These are phyloP conservation scores for Coemansia sp. DNA, from an alignment of 192 early-diverging fungal genomes.

Conservation along the genomic window DNA sequence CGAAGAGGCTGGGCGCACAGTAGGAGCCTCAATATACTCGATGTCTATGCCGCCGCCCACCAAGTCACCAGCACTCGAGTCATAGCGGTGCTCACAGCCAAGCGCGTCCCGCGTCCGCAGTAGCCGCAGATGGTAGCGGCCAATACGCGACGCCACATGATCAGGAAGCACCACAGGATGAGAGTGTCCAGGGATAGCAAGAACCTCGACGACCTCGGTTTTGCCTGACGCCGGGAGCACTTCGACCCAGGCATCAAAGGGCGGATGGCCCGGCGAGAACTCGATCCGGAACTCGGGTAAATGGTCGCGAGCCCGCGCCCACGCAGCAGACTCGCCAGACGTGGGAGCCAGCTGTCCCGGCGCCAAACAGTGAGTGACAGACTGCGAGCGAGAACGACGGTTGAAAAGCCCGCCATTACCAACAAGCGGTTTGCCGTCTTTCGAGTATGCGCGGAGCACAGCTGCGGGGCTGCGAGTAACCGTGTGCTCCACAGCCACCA, in stretches of 20 bases:
- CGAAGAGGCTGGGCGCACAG: conserved; percentile 37
- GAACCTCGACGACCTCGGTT: conserved; percentile 42
- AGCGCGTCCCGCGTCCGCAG: conserved; percentile 41
- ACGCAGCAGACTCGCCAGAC: conserved; percentile 30
- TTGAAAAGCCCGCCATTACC: neutral
- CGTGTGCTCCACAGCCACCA: conserved; percentile 35
- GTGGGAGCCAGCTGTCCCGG: conserved; percentile 39
- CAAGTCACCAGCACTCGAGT: conserved; percentile 17
- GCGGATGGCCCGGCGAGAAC: conserved; percentile 19
- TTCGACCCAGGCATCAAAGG: conserved; percentile 54
- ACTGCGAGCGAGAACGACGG: conserved; percentile 5
- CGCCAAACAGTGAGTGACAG: conserved; percentile 44
- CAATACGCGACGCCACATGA: conserved; percentile 44
- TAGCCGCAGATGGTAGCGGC: conserved; percentile 52
- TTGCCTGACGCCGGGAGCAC: conserved; percentile 49
- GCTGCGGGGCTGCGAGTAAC: conserved; percentile 37
- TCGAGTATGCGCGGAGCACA: conserved; percentile 42
- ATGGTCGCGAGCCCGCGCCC: conserved; percentile 45
- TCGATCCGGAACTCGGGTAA: conserved; percentile 52
- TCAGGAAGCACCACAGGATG: conserved; percentile 39
- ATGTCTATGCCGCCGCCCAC: conserved; percentile 50
- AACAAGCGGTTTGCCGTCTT: conserved; percentile 34
- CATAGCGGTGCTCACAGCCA: conserved; percentile 51
- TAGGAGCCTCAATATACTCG: conserved; percentile 57
- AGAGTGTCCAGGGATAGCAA: conserved; percentile 23